Evolutionary conservation across 2,329 filamentous ascomycete species (phyloP), one percentile per base, ranked within the genome.

Genomic region (Juglanconis sp.): DNA sequence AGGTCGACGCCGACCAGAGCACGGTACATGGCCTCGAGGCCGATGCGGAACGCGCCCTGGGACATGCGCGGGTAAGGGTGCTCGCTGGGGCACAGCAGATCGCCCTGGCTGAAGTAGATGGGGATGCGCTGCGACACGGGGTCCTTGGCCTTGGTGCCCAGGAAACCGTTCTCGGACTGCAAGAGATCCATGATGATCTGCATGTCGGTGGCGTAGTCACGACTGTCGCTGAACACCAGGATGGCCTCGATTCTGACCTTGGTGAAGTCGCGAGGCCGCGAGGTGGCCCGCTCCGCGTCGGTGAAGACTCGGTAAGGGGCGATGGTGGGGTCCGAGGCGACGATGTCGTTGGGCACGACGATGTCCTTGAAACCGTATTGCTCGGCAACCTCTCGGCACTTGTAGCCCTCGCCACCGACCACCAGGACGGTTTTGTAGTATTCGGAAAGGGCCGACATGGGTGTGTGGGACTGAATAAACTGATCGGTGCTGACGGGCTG

Each of bases 401-500:
- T 85, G 78, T 88, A 90, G 60, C 87, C 88, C 71, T 91, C 88
- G 68, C 89, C 89, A 72, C 89, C 89, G 44, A 90, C 86, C 3
- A 91, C 88, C 3, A 92, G 81, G 40, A 92, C 88, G 3, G 88
- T 91, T 67, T 85, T 82, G 79, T 91, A 91, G 81, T 91, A 91
- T 73, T 91, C 87, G 30, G 88, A 78, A 68, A 91, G 76, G 50
- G 88, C 89, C 61, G 87, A 87, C 89, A 91, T 91, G 66, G 88
- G 88, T 4, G 87, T 91, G 79, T 90, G 88, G 1, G 86, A 88
- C 74, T 91, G 88, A 70, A 91, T 90, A 79, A 91, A 92, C 72
- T 91, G 88, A 61, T 90, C 87, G 42, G 84, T 88, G 55, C 79
- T 83, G 72, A 90, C 84, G 56, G 86, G 86, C 68, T 81, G 81